Percentiles rank a stretch among this genome's conserved stretches.
phyloP scores from a whole-genome alignment of 768 basidiomycete genomes.

The Boletellus emodensis region DNA sequence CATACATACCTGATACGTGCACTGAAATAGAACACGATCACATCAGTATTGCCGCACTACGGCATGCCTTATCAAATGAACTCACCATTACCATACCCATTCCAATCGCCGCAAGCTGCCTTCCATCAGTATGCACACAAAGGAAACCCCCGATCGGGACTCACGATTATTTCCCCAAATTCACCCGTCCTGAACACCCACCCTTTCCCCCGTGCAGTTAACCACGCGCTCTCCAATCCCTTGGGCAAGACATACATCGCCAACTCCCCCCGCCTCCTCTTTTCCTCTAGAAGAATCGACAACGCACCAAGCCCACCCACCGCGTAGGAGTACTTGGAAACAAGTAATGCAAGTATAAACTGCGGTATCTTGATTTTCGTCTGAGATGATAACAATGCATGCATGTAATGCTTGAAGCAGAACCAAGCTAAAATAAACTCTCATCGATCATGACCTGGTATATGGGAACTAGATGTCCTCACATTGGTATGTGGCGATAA shows the following conservation, averaged over 20 bases:
- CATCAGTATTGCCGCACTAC: conserved; percentile 5
- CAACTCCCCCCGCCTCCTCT: conserved; percentile 81
- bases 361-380: conserved; percentile 37
- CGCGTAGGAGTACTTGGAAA: conserved; percentile 71
- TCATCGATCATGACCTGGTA: background rate
- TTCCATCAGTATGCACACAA: conserved; percentile 8
- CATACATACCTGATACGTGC: conserved; percentile 65
- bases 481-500: conserved; percentile 83
- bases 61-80: background rate
- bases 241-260: conserved; percentile 92
- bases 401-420: conserved; percentile 63
- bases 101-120: conserved; percentile 61
- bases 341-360: conserved; percentile 50
- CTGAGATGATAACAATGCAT: conserved; percentile 45
- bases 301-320: conserved; percentile 70
- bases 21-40: conserved; percentile 36
- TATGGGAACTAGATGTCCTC: conserved; percentile 15
- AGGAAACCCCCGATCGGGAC: conserved; percentile 19
- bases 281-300: conserved; percentile 83
- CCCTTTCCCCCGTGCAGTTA: conserved; percentile 68
- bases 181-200: conserved; percentile 69
- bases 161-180: conserved; percentile 62
- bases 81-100: conserved; percentile 91
- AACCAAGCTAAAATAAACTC: conserved; percentile 42
- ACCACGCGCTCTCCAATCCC: conserved; percentile 88